phyloP scores from a whole-genome alignment of 768 basidiomycete species.

The Mycena venus region DNA sequence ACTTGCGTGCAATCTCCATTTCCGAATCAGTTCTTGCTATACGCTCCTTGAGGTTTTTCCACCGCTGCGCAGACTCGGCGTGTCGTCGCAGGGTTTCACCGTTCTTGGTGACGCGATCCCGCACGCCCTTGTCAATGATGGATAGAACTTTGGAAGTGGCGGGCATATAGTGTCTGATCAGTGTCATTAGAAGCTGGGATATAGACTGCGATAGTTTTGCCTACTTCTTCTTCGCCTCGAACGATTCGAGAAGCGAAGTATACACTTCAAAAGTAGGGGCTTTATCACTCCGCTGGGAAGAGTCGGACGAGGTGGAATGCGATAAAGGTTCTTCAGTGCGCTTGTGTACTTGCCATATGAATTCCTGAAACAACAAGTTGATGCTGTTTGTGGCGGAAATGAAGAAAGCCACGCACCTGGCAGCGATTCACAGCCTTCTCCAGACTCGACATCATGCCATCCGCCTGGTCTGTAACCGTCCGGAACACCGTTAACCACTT shows the following conservation, averaged over 20 bases:
- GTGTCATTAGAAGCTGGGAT: constrained; percentile 27
- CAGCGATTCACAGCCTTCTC: constrained; percentile 94
- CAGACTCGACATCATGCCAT: constrained; percentile 96
- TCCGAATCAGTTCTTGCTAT: constrained; percentile 86
- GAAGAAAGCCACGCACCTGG: constrained; percentile 67
- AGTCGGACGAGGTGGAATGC: constrained; percentile 58
- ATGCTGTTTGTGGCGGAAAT: constrained; percentile 12
- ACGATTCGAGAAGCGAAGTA: constrained; percentile 77
- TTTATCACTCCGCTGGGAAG: constrained; percentile 64
- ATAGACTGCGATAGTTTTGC: constrained; percentile 20
- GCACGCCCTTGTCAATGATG: constrained; percentile 94
- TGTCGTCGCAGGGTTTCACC: constrained; percentile 93
- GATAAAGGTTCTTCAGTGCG: constrained; percentile 62
- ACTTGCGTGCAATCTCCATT: constrained; percentile 79
- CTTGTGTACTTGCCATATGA: constrained; percentile 86
- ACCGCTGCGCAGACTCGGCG: constrained; percentile 89
- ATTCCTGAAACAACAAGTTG: constrained; percentile 66
- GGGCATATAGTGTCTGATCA: constrained; percentile 89
- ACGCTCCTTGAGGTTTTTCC: constrained; percentile 84
- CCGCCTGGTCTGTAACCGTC: constrained; percentile 94
- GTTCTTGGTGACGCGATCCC: constrained; percentile 95
- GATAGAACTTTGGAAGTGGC: constrained; percentile 92
- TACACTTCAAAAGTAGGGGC: constrained; percentile 72
- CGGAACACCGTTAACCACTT: constrained; percentile 97
- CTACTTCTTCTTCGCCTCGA: constrained; percentile 92